Evolutionary conservation across 768 basidiomycete species (phyloP).

Genomic region (Trichaptum fuscoviolaceum): DNA sequence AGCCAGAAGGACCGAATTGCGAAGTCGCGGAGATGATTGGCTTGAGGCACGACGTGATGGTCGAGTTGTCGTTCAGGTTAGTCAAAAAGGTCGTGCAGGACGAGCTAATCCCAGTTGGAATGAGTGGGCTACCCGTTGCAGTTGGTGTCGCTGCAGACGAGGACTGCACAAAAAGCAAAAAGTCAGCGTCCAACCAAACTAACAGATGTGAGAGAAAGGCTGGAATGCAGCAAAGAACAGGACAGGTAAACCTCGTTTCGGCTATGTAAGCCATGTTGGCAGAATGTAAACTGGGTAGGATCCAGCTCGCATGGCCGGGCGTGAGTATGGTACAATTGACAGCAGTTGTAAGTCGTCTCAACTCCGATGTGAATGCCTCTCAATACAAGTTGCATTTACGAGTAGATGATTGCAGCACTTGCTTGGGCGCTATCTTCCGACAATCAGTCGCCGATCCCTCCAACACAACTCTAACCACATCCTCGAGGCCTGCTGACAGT

Average conservation of each 20-base stretch:
- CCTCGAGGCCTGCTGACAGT: neutral
- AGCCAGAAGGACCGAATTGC: slow-evolving; percentile 43
- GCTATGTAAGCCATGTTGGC: too few relatives aligned
- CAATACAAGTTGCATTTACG: too few relatives aligned
- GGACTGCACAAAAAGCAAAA: neutral
- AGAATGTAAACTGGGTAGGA: too few relatives aligned
- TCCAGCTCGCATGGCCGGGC: too few relatives aligned
- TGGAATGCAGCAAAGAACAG: neutral
- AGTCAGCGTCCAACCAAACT: neutral
- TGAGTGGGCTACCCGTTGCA: slow-evolving; percentile 41
- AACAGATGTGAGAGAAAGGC: neutral
- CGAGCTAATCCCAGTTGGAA: slow-evolving; percentile 61
- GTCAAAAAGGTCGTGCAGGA: slow-evolving; percentile 55
- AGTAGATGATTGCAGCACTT: too few relatives aligned
- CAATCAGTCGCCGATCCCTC: neutral
- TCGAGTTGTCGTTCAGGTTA: slow-evolving; percentile 54
- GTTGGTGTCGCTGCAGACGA: slow-evolving; percentile 18
- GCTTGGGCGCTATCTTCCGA: neutral
- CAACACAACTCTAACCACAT: neutral
- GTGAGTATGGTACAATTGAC: too few relatives aligned
- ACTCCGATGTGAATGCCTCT: too few relatives aligned
- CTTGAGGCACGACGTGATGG: slow-evolving; percentile 54
- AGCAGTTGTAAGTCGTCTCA: too few relatives aligned
- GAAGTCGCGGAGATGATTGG: slow-evolving; percentile 57
- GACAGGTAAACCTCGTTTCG: too few relatives aligned